Percentiles rank a stretch among this genome's conserved stretches.
phyloP scores from a whole-genome alignment of 352 stramenopile species.

The Pythium guiyangense region DNA sequence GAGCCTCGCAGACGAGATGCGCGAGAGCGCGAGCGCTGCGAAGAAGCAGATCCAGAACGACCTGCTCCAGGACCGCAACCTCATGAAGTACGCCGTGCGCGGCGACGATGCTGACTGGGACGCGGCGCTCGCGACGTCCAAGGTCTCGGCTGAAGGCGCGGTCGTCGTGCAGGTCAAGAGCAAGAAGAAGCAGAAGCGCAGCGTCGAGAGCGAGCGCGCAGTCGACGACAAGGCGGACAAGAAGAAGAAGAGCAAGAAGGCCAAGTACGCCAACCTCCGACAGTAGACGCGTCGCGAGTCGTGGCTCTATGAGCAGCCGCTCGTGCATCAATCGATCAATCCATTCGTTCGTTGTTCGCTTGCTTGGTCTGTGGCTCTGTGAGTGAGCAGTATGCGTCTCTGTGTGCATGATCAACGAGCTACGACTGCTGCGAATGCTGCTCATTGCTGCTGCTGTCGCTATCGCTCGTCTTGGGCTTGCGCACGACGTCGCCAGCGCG shows the following conservation, averaged over 20 bases:
- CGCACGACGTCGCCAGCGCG: slow-evolving; percentile 23
- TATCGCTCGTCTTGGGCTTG: slow-evolving; percentile 16
- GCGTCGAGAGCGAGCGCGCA: slow-evolving; percentile 27
- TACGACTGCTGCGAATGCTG: slow-evolving; percentile 5
- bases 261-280: slow-evolving; percentile 77
- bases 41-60: slow-evolving; percentile 81
- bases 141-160: slow-evolving; percentile 31
- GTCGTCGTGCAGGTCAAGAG: slow-evolving; percentile 85
- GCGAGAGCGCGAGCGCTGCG: slow-evolving; percentile 69
- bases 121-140: slow-evolving; percentile 39
- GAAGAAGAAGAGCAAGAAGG: slow-evolving; percentile 65
- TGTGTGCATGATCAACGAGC: not conserved
- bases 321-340: not conserved
- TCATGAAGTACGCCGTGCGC: slow-evolving; percentile 96
- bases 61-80: slow-evolving; percentile 83
- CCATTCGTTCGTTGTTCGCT: not conserved
- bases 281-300: slow-evolving; percentile 19
- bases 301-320: too few relatives aligned
- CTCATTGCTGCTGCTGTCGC: not conserved
- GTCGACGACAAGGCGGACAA: slow-evolving; percentile 33
- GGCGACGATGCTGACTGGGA: slow-evolving; percentile 93
- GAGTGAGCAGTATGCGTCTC: too few relatives aligned
- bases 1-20: slow-evolving; percentile 77
- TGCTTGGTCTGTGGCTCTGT: too few relatives aligned
- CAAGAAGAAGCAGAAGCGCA: slow-evolving; percentile 67